Evolutionary conservation across 2,329 filamentous ascomycete species (phyloP).

Genomic region (Mycocentrospora acerina): DNA sequence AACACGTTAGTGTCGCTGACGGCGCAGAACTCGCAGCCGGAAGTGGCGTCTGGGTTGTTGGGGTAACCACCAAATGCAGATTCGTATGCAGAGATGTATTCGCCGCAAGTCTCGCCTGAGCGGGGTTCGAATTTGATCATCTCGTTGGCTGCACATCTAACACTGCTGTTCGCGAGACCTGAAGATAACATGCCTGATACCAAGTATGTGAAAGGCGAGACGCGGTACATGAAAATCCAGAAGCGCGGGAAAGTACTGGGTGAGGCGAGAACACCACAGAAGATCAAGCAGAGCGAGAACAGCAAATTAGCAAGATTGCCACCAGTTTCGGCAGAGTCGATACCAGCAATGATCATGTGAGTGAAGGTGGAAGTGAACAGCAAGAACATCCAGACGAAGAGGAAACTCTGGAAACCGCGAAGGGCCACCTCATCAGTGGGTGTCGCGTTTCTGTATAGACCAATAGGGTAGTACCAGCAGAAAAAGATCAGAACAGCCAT

Average conservation of each 20-base stretch:
- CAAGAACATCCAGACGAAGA: slow-evolving; percentile 73
- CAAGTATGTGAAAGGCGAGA: slow-evolving; percentile 67
- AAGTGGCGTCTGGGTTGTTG: slow-evolving; percentile 44
- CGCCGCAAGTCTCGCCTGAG: slow-evolving; percentile 37
- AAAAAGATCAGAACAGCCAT: slow-evolving; percentile 77
- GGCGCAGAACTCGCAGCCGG: slow-evolving; percentile 47
- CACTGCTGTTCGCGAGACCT: slow-evolving; percentile 54
- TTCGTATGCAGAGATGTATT: slow-evolving; percentile 49
- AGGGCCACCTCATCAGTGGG: slow-evolving; percentile 62
- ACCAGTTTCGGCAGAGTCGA: slow-evolving; percentile 73
- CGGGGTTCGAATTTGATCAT: slow-evolving; percentile 43
- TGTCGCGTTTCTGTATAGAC: slow-evolving; percentile 70
- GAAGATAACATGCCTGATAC: slow-evolving; percentile 46
- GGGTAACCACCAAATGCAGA: slow-evolving; percentile 40
- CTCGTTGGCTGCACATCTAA: slow-evolving; percentile 48
- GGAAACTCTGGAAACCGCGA: slow-evolving; percentile 76
- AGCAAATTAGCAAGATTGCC: slow-evolving; percentile 75
- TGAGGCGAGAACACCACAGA: slow-evolving; percentile 67
- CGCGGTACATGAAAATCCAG: slow-evolving; percentile 78
- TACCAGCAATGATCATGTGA: slow-evolving; percentile 72
- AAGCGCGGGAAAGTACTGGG: slow-evolving; percentile 63
- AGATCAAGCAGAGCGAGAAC: slow-evolving; percentile 72
- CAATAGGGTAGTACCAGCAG: slow-evolving; percentile 84
- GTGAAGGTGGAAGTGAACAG: slow-evolving; percentile 82
- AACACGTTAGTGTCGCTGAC: slow-evolving; percentile 48